These are phyloP conservation scores for Candida oleophila DNA, from an alignment of 805 yeast species.

Conservation along the genomic window DNA sequence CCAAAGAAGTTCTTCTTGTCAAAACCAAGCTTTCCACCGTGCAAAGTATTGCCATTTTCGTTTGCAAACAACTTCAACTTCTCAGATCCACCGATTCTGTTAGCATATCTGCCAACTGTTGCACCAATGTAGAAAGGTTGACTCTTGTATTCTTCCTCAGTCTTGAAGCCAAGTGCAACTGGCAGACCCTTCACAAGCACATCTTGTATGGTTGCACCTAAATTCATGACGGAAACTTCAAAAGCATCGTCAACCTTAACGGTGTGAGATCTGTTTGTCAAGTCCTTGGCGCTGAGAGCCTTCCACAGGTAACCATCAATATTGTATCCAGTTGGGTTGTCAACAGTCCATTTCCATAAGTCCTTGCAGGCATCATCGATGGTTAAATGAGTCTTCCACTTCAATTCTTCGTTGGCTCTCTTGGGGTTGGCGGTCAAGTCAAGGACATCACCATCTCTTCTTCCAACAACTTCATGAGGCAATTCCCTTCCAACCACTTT, in stretches of 20 bases:
- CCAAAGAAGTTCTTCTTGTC: constrained; percentile 52
- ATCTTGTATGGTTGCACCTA: constrained; percentile 52
- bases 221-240: constrained; percentile 44
- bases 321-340: constrained; percentile 63
- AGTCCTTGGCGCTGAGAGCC: constrained; percentile 17
- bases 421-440: constrained; percentile 70
- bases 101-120: constrained; percentile 65
- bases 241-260: constrained; percentile 28
- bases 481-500: constrained; percentile 62
- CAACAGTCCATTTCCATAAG: constrained; percentile 74
- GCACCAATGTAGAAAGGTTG: constrained; percentile 55
- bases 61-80: constrained; percentile 38
- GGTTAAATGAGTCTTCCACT: constrained; percentile 58
- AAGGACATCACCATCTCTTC: constrained; percentile 77
- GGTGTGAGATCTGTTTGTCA: constrained; percentile 35
- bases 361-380: constrained; percentile 68
- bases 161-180: constrained; percentile 39
- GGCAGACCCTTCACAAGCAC: constrained; percentile 37
- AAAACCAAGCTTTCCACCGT: constrained; percentile 55
- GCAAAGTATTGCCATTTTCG: constrained; percentile 42
- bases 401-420: constrained; percentile 63
- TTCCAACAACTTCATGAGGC: constrained; percentile 62
- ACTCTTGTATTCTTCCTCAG: constrained; percentile 27
- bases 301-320: constrained; percentile 34
- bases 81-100: constrained; percentile 50